Base-by-base conservation (phyloP, 179 eudicot species). In the Camellia oleifera region DNA sequence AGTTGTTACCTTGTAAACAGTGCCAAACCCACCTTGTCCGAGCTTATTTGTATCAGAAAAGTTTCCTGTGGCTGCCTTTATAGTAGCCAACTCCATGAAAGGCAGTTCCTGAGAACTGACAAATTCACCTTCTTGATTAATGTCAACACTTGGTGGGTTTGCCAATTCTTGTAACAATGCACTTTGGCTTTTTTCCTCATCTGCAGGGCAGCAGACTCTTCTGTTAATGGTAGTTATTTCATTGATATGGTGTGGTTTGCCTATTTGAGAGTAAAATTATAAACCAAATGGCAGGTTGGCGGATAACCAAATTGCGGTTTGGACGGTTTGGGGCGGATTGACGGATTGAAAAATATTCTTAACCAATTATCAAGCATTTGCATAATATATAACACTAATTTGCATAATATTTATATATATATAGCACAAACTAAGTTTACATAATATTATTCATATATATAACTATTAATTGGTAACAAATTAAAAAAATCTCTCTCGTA, bases 21-120 rank as follows among this genome's bases (percentile, higher is more conserved):
- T 48, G 3, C 90, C 91, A 75, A 89, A 87, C 3, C 88, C 91
- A 14, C 91, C 91, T 79, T 87, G 82, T 4, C 91, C 91, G 1
- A 89, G 69, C 77, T 85, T 83, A 60, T 89, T 87, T 18, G 72
- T 74, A 23, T 85, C 68, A 23, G 82, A 79, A 71, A 89, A 89
- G 65, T 81, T 81, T 40, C 80, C 69, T 9, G 91, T 88, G 7
- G 89, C 86, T 12, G 81, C 68, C 72, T 77, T 76, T 68, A 88
- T 82, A 8, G 82, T 76, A 3, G 53, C 72, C 7, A 88, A 77
- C 54, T 82, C 85, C 79, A 84, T 65, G 69, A 71, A 80, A 14
- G 83, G 81, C 44, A 84, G 20, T 68, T 79, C 86, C 60, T 81
- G 72, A 18, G 86, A 80, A 65, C 76, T 80, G 2, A 66, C 61